A percentile compares a stretch with the other conserved stretches of the same genome.
Conservation (phyloP, 2,329 filamentous ascomycete genomes). For the Sporothrix curviconia region DNA sequence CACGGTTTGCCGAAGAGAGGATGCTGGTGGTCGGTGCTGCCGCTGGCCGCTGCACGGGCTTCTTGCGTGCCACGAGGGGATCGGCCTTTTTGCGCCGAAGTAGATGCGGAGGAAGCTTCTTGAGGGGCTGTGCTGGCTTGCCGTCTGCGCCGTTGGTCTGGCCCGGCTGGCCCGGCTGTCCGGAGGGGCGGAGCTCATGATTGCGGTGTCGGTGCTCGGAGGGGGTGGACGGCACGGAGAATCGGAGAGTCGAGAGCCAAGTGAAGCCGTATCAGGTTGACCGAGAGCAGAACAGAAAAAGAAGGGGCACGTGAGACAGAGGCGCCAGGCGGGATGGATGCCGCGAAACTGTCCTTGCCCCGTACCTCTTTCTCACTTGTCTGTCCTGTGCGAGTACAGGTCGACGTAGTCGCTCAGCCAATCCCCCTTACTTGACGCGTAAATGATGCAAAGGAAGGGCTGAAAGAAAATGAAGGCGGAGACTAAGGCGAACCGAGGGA, state of each 20-base stretch:
- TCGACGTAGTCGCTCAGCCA: neutral
- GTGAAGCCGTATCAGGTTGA: neutral
- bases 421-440: neutral
- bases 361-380: neutral
- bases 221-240: neutral
- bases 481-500: neutral
- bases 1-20: constrained; percentile 14
- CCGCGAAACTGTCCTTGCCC: neutral
- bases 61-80: constrained; percentile 59
- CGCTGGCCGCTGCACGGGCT: constrained; percentile 34
- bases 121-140: constrained; percentile 23
- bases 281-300: neutral
- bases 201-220: constrained; percentile 8
- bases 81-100: constrained; percentile 48
- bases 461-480: neutral
- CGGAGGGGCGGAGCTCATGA: constrained; percentile 41
- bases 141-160: constrained; percentile 8
- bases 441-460: neutral
- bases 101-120: constrained; percentile 26
- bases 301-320: neutral
- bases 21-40: constrained; percentile 16
- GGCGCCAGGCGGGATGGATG: neutral
- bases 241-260: neutral
- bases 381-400: neutral
- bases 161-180: constrained; percentile 20